Percentiles rank a stretch among this genome's conserved stretches.
Evolutionary conservation across 306 rosid genomes (phyloP).

Genomic region (Vigna hirtella): DNA sequence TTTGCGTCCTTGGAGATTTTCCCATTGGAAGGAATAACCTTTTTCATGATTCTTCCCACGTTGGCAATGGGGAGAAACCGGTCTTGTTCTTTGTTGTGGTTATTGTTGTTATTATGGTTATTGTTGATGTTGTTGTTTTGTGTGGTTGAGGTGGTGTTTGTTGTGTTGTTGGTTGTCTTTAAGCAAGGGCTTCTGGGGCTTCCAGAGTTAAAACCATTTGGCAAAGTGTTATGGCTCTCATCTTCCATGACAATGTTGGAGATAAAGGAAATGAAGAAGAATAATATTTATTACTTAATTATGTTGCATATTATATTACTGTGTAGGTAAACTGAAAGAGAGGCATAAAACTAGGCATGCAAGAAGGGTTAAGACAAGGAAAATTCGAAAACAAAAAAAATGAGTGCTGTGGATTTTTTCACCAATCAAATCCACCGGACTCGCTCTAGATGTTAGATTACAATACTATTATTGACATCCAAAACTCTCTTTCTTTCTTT

Average conservation of each 20-base stretch:
- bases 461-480: constrained; percentile 44
- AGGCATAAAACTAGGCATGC: constrained; percentile 66
- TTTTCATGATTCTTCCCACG: constrained; percentile 84
- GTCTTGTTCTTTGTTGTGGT: constrained; percentile 65
- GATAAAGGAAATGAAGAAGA: neutral
- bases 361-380: constrained; percentile 11
- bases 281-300: constrained; percentile 37
- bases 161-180: constrained; percentile 27
- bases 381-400: neutral
- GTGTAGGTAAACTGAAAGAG: constrained; percentile 49
- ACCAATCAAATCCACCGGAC: constrained; percentile 56
- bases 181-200: constrained; percentile 48
- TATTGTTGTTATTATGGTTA: neutral
- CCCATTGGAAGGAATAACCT: constrained; percentile 65
- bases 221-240: constrained; percentile 36
- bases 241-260: constrained; percentile 56
- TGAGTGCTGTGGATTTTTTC: constrained; percentile 32
- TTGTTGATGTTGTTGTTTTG: neutral
- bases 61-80: constrained; percentile 82
- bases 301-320: constrained; percentile 24
- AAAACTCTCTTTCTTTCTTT: constrained; percentile 5
- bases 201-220: neutral
- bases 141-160: neutral
- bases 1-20: constrained; percentile 86
- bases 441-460: constrained; percentile 55